These are phyloP conservation scores for Athelia sp. DNA, from an alignment of 1,284 basidiomycete species.

Conservation along the genomic window DNA sequence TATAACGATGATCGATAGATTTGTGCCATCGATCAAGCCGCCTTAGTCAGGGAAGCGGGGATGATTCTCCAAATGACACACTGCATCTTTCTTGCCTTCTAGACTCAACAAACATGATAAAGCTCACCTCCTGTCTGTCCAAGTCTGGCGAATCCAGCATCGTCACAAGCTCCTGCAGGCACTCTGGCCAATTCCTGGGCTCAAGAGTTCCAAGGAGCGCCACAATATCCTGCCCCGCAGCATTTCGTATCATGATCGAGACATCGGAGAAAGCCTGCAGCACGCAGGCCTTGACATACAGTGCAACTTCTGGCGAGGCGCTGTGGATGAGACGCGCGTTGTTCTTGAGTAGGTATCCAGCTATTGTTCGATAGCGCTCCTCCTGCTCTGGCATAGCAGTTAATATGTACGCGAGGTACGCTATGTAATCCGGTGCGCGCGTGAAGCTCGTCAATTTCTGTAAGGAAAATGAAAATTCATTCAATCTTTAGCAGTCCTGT, in stretches of 20 bases:
- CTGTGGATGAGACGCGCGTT: conserved; percentile 72
- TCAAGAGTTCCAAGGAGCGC: conserved; percentile 82
- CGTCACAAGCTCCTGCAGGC: conserved; percentile 76
- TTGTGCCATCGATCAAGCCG: too few relatives aligned
- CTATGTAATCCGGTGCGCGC: conserved; percentile 89
- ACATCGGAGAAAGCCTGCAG: conserved; percentile 78
- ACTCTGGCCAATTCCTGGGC: conserved; percentile 90
- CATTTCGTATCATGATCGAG: conserved; percentile 84
- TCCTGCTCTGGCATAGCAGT: conserved; percentile 79
- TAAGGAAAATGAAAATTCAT: not conserved
- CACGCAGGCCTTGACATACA: conserved; percentile 81
- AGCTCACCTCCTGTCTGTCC: conserved; percentile 81
- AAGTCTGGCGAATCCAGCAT: conserved; percentile 71
- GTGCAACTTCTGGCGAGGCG: conserved; percentile 61
- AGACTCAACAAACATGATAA: not conserved
- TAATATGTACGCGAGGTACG: conserved; percentile 94
- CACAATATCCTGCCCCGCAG: conserved; percentile 88
- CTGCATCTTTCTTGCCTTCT: too few relatives aligned
- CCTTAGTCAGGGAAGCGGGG: too few relatives aligned
- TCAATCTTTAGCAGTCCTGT: not conserved
- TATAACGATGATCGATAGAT: too few relatives aligned
- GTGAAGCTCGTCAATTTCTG: conserved; percentile 90
- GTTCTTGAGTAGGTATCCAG: conserved; percentile 97
- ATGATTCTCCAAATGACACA: too few relatives aligned
- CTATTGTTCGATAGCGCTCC: conserved; percentile 89